Evolutionary conservation across 805 yeast species (phyloP), one percentile per base, ranked within the genome.

Genomic region (Saturnispora galanensis): DNA sequence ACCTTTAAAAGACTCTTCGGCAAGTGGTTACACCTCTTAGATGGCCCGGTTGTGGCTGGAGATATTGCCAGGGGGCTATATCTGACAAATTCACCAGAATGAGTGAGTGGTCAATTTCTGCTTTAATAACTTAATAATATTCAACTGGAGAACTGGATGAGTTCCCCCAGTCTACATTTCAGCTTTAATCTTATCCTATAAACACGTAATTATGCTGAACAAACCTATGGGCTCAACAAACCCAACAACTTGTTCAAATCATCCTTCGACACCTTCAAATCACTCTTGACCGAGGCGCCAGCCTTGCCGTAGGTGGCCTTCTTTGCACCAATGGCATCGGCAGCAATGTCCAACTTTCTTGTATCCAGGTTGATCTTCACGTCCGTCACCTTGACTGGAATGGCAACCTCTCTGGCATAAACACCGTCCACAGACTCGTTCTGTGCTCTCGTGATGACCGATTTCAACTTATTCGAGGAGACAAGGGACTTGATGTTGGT

Each of bases 1-100:
- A 53, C 72, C 6, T 79, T 94, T 65, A 84, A 84, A 0, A 60
- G 56, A 42, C 57, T 82, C 1, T 83, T 89, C 44, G 79, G 84
- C 0, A 51, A 55, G 34, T 38, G 35, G 30, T 26, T 90, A 46
- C 60, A 63, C 2, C 51, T 74, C 3, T 65, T 93, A 30, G 97
- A 90, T 60, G 51, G 59, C 2, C 55, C 57, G n/a, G 66, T 66
- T 7, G 67, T 63, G 0, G 61, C 58, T 42, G 64, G 57, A 10
- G 43, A 60, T n/a, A 61, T 63, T 32, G 41, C 63, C 32, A 39
- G 51, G 28, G 63, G 63, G 42, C 52, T 64, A 30, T 48, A 49
- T 33, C 46, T 62, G 28, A 33, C 48, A 28, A 13, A 34, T 5
- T 34, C 21, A 34, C 11, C 37, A 10, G 5, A 12, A 15, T 34